Evolutionary conservation across 2,329 filamentous ascomycete genomes (phyloP), one percentile per base, ranked within the genome.

Genomic region (Fusarium beomiforme): DNA sequence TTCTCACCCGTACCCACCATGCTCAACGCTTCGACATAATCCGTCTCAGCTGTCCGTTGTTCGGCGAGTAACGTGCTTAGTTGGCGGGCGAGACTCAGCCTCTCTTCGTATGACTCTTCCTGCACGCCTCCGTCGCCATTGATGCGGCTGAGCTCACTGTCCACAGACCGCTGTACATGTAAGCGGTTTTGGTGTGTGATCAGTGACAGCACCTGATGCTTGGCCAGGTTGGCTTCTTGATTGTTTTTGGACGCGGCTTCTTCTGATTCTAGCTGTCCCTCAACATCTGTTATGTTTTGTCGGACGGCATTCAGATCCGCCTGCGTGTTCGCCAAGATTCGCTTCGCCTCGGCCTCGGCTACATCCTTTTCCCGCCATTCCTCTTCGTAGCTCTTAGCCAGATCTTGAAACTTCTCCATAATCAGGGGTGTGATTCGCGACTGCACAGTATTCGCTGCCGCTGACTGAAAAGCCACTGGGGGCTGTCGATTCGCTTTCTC

Each of bases 311-410:
- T 86, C 7, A 93, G 84, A 77, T 95, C 93, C 34, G 87, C 85
- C 69, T 92, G 88, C 1, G 92, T 90, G 72, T 91, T 91, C 66
- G 85, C 85, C 19, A 93, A 84, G 59, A 91, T 88, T 19, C 89
- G 85, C 53, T 88, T 88, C 6, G 91, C 91, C 77, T 93, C 92
- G 29, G 87, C 86, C 75, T 92, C 90, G 6, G 89, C 89, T 21
- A 87, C 85, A 56, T 93, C 89, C 77, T 93, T 94, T 71, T 94
- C 92, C 56, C 88, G 86, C 75, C 93, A 88, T 78, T 95, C 92
- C 31, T 91, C 88, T 64, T 96, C 93, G 76, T 93, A 94, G 60
- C 86, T 90, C 61, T 86, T 85, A 3, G 92, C 89, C 14, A 95
- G 84, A 69, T 91, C 90, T 73, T 90, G 88, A 69, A 93, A 90